phyloP scores from a whole-genome alignment of 1,284 basidiomycete species.

The Heterobasidion irregulare region DNA sequence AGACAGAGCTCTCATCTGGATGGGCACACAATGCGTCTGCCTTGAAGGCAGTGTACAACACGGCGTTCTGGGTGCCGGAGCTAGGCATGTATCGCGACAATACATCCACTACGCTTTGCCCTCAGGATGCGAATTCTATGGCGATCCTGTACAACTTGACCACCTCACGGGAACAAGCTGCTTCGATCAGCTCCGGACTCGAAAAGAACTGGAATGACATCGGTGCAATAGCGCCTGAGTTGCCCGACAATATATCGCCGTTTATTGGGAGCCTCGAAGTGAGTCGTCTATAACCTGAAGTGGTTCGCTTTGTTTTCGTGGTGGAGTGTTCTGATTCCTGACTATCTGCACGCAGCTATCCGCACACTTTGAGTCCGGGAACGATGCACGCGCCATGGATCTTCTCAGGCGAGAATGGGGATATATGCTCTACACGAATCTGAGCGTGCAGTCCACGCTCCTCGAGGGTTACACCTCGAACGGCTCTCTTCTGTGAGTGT shows the following conservation, averaged over 20 bases:
- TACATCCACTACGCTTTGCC: constrained; percentile 30
- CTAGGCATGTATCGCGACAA: constrained; percentile 42
- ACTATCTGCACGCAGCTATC: constrained; percentile 25
- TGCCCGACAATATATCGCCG: constrained; percentile 43
- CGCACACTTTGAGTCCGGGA: constrained; percentile 41
- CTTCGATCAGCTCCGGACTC: constrained; percentile 33
- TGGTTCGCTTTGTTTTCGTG: not conserved
- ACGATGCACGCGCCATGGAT: constrained; percentile 39
- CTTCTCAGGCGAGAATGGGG: constrained; percentile 42
- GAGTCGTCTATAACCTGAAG: not conserved
- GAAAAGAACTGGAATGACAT: constrained; percentile 40
- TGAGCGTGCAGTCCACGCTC: constrained; percentile 41
- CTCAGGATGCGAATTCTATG: constrained; percentile 44
- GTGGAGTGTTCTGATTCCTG: not conserved
- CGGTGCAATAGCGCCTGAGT: constrained; percentile 39
- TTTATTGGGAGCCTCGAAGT: constrained; percentile 46
- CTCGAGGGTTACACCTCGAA: constrained; percentile 44
- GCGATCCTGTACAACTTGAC: constrained; percentile 44
- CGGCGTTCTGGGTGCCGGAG: constrained; percentile 31
- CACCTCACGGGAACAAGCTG: constrained; percentile 27
- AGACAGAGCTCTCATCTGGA: constrained; percentile 20
- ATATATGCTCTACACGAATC: constrained; percentile 44
- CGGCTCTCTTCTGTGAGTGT: constrained; percentile 35
- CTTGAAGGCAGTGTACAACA: constrained; percentile 34
- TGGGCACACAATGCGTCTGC: constrained; percentile 34